Conservation (phyloP, 352 stramenopile genomes). For the Sclerospora graminicola region DNA sequence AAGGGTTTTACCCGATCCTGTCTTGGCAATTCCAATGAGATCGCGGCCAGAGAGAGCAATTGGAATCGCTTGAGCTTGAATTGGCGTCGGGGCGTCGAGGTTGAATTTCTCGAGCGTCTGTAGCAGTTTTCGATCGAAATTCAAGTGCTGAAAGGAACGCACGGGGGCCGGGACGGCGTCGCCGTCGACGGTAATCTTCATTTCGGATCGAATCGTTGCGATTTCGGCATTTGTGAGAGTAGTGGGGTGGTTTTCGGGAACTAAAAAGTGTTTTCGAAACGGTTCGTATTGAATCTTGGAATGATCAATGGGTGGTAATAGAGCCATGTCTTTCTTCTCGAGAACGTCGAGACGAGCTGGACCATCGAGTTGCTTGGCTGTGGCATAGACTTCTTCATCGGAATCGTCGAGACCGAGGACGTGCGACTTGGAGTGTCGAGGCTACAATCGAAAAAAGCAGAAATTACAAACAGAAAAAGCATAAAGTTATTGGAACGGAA, state of each 20-base stretch:
- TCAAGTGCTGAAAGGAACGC: conserved; percentile 64
- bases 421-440: no score
- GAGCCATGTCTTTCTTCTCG: conserved; percentile 61
- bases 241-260: conserved; percentile 29
- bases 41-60: conserved; percentile 66
- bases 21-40: conserved; percentile 89
- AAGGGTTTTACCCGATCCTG: conserved; percentile 95
- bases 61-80: conserved; percentile 78
- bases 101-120: conserved; percentile 55
- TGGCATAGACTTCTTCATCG: conserved; percentile 70
- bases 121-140: conserved; percentile 60
- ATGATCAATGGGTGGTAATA: conserved; percentile 63
- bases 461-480: no score
- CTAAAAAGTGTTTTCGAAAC: conserved; percentile 79
- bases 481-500: no score
- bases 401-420: conserved; percentile 24
- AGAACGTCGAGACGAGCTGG: conserved; percentile 16
- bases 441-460: no score
- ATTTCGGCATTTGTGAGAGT: conserved; percentile 27
- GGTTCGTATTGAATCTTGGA: conserved; percentile 59
- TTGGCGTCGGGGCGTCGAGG: conserved; percentile 67
- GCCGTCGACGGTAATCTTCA: conserved; percentile 43
- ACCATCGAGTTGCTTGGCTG: conserved; percentile 36
- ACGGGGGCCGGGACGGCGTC: conserved; percentile 43
- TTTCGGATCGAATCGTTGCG: conserved; percentile 28